Evolutionary conservation across 306 rosid species (phyloP).

Genomic region (Medicago arabica): DNA sequence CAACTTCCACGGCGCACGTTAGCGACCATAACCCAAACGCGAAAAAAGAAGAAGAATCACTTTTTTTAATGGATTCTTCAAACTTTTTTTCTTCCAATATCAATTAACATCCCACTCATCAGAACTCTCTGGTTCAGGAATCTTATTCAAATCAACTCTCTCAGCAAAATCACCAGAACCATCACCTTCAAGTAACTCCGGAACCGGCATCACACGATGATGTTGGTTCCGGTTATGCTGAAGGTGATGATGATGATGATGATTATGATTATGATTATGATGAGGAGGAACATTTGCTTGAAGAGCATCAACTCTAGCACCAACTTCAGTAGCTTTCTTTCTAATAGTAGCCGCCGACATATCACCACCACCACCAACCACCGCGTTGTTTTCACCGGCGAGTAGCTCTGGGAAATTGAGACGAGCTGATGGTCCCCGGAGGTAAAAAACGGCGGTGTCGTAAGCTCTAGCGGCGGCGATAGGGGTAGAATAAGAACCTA

Average conservation of each 20-base stretch:
- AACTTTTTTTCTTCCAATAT: neutral
- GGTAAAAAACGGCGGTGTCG: conserved; percentile 91
- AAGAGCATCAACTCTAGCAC: conserved; percentile 87
- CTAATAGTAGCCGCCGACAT: conserved; percentile 89
- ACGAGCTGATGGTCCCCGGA: conserved; percentile 89
- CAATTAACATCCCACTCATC: conserved; percentile 69
- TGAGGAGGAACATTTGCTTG: conserved; percentile 57
- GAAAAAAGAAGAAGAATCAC: neutral
- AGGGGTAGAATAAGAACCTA: conserved; percentile 93
- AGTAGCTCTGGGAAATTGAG: conserved; percentile 86
- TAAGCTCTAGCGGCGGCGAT: conserved; percentile 97
- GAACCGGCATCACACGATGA: conserved; percentile 37
- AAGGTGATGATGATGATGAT: conserved; percentile 34
- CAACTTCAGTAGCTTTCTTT: conserved; percentile 92
- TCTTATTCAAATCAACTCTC: conserved; percentile 81
- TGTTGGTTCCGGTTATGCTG: too few species aligned
- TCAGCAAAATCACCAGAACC: conserved; percentile 52
- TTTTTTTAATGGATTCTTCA: neutral
- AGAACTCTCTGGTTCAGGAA: conserved; percentile 85
- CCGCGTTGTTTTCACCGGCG: conserved; percentile 43
- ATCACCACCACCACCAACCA: conserved; percentile 38
- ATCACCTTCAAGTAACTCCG: conserved; percentile 40
- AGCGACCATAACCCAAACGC: conserved; percentile 39
- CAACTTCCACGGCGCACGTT: conserved; percentile 53
- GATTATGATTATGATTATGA: conserved; percentile 50